These are phyloP conservation scores for Penicillium sp. DNA, from an alignment of 2,329 filamentous ascomycete species.

Conservation along the genomic window DNA sequence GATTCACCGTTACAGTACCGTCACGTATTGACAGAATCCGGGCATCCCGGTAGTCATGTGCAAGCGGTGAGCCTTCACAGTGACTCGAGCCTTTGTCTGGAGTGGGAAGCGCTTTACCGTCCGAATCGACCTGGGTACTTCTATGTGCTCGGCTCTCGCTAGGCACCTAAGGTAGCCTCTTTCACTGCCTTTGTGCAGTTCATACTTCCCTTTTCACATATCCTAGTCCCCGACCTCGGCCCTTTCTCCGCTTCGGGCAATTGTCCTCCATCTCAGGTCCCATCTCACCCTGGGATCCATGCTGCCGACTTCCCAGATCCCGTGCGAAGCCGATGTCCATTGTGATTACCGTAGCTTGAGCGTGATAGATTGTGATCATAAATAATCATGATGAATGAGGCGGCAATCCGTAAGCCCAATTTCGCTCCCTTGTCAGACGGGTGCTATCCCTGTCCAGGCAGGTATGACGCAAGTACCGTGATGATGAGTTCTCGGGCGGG, in stretches of 20 bases:
- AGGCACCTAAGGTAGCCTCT: neutral
- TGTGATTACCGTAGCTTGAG: neutral
- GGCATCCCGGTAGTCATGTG: conserved; percentile 27
- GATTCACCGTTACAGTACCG: neutral
- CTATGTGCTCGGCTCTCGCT: neutral
- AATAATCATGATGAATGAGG: neutral
- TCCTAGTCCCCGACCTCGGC: conserved; percentile 7
- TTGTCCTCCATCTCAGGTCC: conserved; percentile 13
- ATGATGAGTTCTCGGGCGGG: neutral
- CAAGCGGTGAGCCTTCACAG: conserved; percentile 6
- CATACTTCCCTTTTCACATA: no score
- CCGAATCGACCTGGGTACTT: neutral
- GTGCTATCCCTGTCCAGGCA: neutral
- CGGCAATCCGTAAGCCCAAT: neutral
- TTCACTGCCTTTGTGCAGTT: neutral
- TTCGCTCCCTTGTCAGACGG: neutral
- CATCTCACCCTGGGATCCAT: conserved; percentile 2
- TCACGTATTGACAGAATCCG: conserved; percentile 10
- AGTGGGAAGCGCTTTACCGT: no score
- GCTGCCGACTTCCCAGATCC: neutral
- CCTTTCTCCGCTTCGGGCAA: conserved; percentile 15
- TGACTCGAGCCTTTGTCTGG: neutral
- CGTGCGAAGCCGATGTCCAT: neutral
- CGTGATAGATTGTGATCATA: neutral
- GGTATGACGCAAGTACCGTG: conserved; percentile 4